phyloP scores from a whole-genome alignment of 1,139 yeast genomes.

The Debaryomyces robertsiae region DNA sequence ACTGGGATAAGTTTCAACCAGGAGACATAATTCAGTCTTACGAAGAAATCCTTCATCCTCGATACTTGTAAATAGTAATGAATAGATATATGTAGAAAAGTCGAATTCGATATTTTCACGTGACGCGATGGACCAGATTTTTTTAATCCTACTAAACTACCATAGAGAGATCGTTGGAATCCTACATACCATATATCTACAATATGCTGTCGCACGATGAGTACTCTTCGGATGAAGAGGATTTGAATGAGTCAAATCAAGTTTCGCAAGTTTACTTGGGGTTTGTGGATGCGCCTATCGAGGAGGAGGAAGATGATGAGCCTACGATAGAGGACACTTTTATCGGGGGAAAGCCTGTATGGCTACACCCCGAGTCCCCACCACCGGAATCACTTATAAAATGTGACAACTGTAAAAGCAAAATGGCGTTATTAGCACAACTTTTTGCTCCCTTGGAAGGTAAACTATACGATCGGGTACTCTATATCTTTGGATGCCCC shows the following conservation, averaged over 20 bases:
- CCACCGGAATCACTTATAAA: conserved; percentile 54
- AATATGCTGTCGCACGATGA: conserved; percentile 38
- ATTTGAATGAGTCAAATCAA: conserved; percentile 24
- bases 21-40: conserved; percentile 79
- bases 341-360: conserved; percentile 75
- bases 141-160: not conserved
- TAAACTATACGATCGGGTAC: conserved; percentile 73
- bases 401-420: conserved; percentile 66
- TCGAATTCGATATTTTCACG: conserved; percentile 5
- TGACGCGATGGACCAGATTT: not conserved
- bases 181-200: not conserved
- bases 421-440: conserved; percentile 72
- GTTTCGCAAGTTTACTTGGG: conserved; percentile 54
- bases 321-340: conserved; percentile 73
- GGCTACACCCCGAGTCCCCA: conserved; percentile 54
- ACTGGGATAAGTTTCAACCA: conserved; percentile 68
- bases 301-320: conserved; percentile 44
- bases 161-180: not conserved
- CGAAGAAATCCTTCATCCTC: conserved; percentile 68
- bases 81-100: conserved; percentile 1
- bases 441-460: conserved; percentile 77
- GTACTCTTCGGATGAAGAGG: conserved; percentile 49
- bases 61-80: conserved; percentile 53
- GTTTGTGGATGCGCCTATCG: conserved; percentile 58
- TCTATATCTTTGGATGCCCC: conserved; percentile 79